Conservation (phyloP, 352 stramenopile species). For the Globisporangium nunn region DNA sequence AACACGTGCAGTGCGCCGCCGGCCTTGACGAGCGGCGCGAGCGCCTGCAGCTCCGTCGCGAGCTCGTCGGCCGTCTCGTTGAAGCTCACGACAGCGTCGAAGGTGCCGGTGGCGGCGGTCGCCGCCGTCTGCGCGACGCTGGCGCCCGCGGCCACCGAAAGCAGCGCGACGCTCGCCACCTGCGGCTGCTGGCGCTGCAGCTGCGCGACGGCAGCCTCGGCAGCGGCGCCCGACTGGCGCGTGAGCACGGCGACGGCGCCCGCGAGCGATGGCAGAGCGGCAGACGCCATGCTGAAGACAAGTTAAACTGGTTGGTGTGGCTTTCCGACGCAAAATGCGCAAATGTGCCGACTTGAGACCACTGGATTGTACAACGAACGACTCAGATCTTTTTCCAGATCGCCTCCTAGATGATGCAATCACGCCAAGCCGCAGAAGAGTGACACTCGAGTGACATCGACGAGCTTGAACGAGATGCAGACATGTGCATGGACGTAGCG, state of each 20-base stretch:
- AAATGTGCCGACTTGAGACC: background rate
- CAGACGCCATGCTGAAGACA: background rate
- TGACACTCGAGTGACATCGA: too few relatives aligned
- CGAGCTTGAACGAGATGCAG: too few relatives aligned
- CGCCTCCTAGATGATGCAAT: too few relatives aligned
- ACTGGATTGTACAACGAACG: too few relatives aligned
- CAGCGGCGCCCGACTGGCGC: slow-evolving; percentile 25
- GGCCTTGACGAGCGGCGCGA: slow-evolving; percentile 46
- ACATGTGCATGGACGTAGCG: too few relatives aligned
- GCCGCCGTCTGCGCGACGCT: slow-evolving; percentile 36
- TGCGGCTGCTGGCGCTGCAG: slow-evolving; percentile 36
- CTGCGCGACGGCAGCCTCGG: slow-evolving; percentile 19
- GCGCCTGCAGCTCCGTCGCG: slow-evolving; percentile 26
- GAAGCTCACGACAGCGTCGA: slow-evolving; percentile 51
- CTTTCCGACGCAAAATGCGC: background rate
- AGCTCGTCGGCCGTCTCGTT: slow-evolving; percentile 45
- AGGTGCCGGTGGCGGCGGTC: slow-evolving; percentile 14
- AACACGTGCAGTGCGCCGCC: slow-evolving; percentile 49
- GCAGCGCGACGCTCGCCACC: slow-evolving; percentile 36
- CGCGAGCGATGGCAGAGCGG: slow-evolving; percentile 21
- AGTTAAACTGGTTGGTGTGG: too few relatives aligned
- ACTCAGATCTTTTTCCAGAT: too few relatives aligned
- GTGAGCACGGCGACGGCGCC: slow-evolving; percentile 30
- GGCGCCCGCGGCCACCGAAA: slow-evolving; percentile 28
- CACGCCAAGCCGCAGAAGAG: too few relatives aligned